Evolutionary conservation across 306 rosid genomes (phyloP).

Genomic region (Trifolium subterraneum): DNA sequence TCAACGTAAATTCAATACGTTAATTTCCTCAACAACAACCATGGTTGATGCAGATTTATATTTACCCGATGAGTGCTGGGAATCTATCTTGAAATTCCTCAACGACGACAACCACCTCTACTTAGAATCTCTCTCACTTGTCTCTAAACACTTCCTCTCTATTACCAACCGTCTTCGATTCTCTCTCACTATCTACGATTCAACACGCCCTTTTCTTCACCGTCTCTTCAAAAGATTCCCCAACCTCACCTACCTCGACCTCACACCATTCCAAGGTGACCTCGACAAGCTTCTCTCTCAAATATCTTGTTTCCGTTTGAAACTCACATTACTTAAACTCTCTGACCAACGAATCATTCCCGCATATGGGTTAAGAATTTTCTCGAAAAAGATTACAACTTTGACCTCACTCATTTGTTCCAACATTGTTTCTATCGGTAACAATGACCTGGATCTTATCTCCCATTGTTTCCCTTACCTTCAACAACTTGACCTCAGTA

Average conservation of each 20-base stretch:
- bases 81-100: too few species aligned
- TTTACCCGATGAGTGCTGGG: not conserved
- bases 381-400: not conserved
- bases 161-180: not conserved
- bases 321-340: not conserved
- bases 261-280: not conserved
- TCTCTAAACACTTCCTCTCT: not conserved
- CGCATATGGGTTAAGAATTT: not conserved
- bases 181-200: not conserved
- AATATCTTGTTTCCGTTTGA: not conserved
- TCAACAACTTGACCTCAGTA: constrained; percentile 40
- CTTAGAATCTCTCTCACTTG: not conserved
- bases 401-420: constrained; percentile 39
- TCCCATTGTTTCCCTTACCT: constrained; percentile 53
- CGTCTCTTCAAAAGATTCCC: not conserved
- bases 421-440: not conserved
- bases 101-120: too few species aligned
- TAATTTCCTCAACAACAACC: too few species aligned
- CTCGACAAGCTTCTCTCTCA: not conserved
- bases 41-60: too few species aligned
- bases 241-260: not conserved
- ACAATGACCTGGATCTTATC: constrained; percentile 42
- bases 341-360: not conserved
- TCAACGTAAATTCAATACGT: too few species aligned
- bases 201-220: not conserved